Evolutionary conservation across 2,329 filamentous ascomycete genomes (phyloP).

Genomic region (Cladosporium sp.): DNA sequence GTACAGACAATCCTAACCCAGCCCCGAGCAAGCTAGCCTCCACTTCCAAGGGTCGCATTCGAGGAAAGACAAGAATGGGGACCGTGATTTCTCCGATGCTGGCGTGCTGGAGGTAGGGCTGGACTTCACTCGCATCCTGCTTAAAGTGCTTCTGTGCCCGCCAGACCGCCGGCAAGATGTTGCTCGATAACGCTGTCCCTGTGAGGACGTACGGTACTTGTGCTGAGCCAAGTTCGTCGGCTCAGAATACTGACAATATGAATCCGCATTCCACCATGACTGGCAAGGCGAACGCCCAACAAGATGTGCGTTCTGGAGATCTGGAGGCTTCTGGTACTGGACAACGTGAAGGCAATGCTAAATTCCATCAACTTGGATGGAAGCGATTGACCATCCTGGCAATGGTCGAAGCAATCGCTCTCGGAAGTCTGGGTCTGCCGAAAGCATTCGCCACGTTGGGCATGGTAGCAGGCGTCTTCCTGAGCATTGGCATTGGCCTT

Average conservation of each 20-base stretch:
- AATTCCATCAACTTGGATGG: conserved; percentile 11
- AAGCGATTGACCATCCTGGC: conserved; percentile 8
- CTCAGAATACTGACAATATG: background rate
- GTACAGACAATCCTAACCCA: background rate
- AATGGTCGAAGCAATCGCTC: conserved; percentile 8
- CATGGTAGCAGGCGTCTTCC: conserved; percentile 7
- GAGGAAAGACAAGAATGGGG: background rate
- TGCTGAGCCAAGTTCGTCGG: background rate
- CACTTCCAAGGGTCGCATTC: conserved; percentile 8
- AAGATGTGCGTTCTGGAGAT: background rate
- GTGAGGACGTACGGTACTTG: background rate
- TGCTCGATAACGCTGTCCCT: background rate
- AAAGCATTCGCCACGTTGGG: conserved; percentile 9
- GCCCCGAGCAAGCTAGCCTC: background rate
- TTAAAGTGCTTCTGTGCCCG: background rate
- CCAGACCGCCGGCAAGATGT: background rate
- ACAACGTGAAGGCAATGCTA: conserved; percentile 2
- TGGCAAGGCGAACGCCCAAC: background rate
- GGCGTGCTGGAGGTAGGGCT: background rate
- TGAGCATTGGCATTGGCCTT: conserved; percentile 9
- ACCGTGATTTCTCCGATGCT: background rate
- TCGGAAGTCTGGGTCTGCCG: conserved; percentile 9
- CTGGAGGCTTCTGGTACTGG: conserved; percentile 1
- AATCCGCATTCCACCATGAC: background rate
- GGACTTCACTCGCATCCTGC: background rate